Conservation (phyloP, 2,329 filamentous ascomycete species). For the Ceratocystis albifundus region DNA sequence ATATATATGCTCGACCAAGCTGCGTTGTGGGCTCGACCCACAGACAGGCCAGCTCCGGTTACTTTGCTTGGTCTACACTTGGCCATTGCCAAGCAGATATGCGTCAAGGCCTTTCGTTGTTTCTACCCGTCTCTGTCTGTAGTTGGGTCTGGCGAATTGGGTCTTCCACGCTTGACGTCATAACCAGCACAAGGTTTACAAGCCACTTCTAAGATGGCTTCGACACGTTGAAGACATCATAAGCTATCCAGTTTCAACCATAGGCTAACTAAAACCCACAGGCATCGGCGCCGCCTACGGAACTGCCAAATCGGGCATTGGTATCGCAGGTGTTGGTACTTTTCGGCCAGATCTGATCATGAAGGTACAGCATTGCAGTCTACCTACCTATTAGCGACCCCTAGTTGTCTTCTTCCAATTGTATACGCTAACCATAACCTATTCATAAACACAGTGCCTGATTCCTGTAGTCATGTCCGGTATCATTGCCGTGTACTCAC, state of each 20-base stretch:
- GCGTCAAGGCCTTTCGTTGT: not conserved
- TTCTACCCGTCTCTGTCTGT: not conserved
- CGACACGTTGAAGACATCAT: not conserved
- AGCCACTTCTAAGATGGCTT: not conserved
- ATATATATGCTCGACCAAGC: not conserved
- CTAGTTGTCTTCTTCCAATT: not conserved
- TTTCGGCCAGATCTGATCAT: slow-evolving; percentile 82
- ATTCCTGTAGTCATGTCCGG: slow-evolving; percentile 96
- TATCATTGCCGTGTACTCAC: slow-evolving; percentile 95
- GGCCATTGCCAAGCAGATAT: not conserved
- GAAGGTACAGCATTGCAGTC: slow-evolving; percentile 50
- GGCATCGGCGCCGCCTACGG: slow-evolving; percentile 69
- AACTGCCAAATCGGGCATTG: slow-evolving; percentile 78
- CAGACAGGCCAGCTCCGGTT: not conserved
- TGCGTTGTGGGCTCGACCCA: not conserved
- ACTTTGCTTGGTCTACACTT: not conserved
- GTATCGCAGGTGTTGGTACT: slow-evolving; percentile 73
- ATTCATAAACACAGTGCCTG: slow-evolving; percentile 47
- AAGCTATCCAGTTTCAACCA: not conserved
- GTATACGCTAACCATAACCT: not conserved
- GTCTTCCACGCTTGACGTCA: not conserved
- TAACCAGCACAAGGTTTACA: not conserved
- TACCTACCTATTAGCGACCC: no score
- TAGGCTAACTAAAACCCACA: slow-evolving; percentile 27
- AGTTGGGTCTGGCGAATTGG: not conserved